A percentile compares a stretch with the other conserved stretches of the same genome.
phyloP scores from a whole-genome alignment of 306 rosid species.

The Erythrophleum fordii region DNA sequence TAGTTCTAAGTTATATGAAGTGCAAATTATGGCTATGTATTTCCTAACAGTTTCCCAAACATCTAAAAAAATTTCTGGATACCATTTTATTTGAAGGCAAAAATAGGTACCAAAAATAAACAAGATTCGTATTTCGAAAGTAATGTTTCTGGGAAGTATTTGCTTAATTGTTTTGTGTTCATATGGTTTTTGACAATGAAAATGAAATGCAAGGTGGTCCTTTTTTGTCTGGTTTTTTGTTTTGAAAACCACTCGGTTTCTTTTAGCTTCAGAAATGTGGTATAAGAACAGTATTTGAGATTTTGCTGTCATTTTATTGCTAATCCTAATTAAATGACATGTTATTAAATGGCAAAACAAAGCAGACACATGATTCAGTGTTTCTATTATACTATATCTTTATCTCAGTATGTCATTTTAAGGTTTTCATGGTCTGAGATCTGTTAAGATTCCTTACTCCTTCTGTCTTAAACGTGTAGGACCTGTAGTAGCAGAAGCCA shows the following conservation, averaged over 20 bases:
- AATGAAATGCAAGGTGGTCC: background rate
- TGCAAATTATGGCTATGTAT: background rate
- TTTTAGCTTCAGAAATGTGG: background rate
- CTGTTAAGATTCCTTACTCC: background rate
- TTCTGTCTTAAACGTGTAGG: constrained; percentile 61
- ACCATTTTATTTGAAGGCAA: background rate
- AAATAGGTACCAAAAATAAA: background rate
- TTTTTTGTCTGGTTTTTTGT: too few species aligned
- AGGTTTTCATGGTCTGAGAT: constrained; percentile 20
- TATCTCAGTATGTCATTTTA: background rate
- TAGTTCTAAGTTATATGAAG: background rate
- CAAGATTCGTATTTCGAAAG: background rate
- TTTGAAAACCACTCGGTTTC: too few species aligned
- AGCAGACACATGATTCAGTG: background rate
- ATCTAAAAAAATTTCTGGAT: too few species aligned
- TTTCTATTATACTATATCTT: background rate
- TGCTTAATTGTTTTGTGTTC: background rate
- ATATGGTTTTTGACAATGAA: background rate
- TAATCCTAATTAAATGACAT: background rate
- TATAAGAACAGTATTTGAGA: background rate
- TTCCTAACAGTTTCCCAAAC: background rate
- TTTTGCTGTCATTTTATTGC: background rate
- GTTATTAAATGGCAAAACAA: background rate
- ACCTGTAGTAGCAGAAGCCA: constrained; percentile 95
- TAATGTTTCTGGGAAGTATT: background rate